Base-by-base conservation (phyloP, 2,329 filamentous ascomycete species). In the Chaetomium olivaceum region DNA sequence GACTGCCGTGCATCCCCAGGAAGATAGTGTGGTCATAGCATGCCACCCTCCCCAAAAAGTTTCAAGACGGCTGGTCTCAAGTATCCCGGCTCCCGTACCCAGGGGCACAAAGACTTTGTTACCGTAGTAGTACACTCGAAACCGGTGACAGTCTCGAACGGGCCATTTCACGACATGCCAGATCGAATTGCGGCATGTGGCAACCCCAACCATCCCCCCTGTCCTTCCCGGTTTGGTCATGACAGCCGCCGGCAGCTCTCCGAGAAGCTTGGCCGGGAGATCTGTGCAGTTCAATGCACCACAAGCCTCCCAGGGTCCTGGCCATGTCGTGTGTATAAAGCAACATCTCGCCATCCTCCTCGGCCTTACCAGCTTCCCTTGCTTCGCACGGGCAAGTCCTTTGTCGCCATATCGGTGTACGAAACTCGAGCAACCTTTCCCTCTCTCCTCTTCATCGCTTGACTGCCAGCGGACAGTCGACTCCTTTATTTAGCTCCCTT, bases 391-490 rank as follows among this genome's bases (percentile, higher is more conserved):
- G n/a, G 33, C 7, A 52, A 16, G 14, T 9, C 31, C 21, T 33
- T 11, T 25, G 25, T 33, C 52, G 43, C 25, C 54, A 62, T 16
- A 48, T 50, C n/a, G 9, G 55, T 6, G 31, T 52, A 25, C 31
- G 8, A 33, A 27, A 39, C 21, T 25, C 51, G 8, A 62, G 25
- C 52, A 55, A 48, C 23, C 50, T 63, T 62, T 33, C 43, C 39
- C n/a, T 48, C n/a, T n/a, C n/a, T n/a, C n/a, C n/a, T 58, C 55
- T 36, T 6, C n/a, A 50, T 62, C 70, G 70, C 70, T 71, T 65
- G 63, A 62, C 69, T 71, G 69, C 64, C 70, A 71, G 68, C 70
- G 70, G 70, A 61, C 69, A 71, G 68, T 62, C 61, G 25, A 62
- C 57, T 27, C 39, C 21, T 31, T 23, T 16, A n/a, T 52, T 14